A percentile compares a stretch with the other conserved stretches of the same genome.
Evolutionary conservation across 805 yeast species (phyloP).

Genomic region (Starmera caribaea): DNA sequence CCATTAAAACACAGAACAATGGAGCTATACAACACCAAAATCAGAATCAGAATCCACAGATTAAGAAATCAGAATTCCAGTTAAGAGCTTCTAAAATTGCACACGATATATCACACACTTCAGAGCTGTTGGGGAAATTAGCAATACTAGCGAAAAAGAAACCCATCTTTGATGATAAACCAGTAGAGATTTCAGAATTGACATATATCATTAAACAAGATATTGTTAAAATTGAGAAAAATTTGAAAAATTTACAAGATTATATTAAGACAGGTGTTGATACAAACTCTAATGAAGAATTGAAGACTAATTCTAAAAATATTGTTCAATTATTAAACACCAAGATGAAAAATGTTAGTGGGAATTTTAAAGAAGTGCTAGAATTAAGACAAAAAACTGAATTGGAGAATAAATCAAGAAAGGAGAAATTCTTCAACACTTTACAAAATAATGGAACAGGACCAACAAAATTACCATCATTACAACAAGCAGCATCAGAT

Average conservation of each 20-base stretch:
- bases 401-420: constrained; percentile 66
- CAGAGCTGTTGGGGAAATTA: constrained; percentile 68
- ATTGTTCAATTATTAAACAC: constrained; percentile 83
- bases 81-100: constrained; percentile 73
- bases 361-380: constrained; percentile 83
- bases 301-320: constrained; percentile 72
- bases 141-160: constrained; percentile 81
- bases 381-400: constrained; percentile 82
- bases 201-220: constrained; percentile 77
- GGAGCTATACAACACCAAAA: constrained; percentile 14
- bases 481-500: constrained; percentile 15
- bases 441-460: constrained; percentile 6
- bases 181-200: constrained; percentile 86
- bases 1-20: constrained; percentile 25
- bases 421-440: constrained; percentile 69
- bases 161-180: constrained; percentile 88
- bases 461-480: constrained; percentile 17
- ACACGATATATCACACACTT: constrained; percentile 78
- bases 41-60: constrained; percentile 7
- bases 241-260: constrained; percentile 50
- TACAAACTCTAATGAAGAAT: constrained; percentile 32
- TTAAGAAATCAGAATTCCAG: constrained; percentile 41
- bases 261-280: constrained; percentile 32
- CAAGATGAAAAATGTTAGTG: constrained; percentile 84
- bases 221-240: constrained; percentile 69